Evolutionary conservation across 306 rosid species (phyloP), one percentile per base, ranked within the genome.

Genomic region (Vigna unguiculata): DNA sequence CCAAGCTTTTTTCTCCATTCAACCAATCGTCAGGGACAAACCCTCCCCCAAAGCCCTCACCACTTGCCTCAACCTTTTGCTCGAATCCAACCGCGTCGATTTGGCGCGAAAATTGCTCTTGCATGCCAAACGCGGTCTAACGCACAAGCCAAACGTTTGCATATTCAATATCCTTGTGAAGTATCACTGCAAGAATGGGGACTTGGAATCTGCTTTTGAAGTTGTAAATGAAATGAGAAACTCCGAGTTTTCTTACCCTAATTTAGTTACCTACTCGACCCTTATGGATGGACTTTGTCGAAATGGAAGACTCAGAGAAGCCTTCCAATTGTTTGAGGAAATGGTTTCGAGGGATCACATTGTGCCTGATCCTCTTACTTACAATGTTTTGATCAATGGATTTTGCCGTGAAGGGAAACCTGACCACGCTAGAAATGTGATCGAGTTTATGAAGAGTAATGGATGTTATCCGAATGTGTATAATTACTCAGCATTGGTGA

Each of bases 141-240:
- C 72, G 19, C 66, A 85, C 54, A 86, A 74, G 86, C 96, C 93
- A n/a, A 94, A 94, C 14, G 83, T 88, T 0, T 94, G 97, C 80
- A 82, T 94, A 46, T 91, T 85, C 76, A 94, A 91, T 77, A 94
- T 94, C 68, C 82, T 94, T 60, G 89, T 94, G 63, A 94, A 94
- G 86, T 89, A 90, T 85, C 95, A 94, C 64, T 91, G 97, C 86
- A 91, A 80, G 71, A 87, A 78, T 32, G 90, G 96, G 67, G 88
- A 94, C 84, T 75, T 90, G 76, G 89, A 87, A 16, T 91, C 91
- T 49, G 95, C 97, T 65, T 88, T 94, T 75, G 90, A 87, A 74
- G 91, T 94, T 81, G 86, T 90, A 1, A 59, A 81, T 30, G 92
- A 90, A 86, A 91, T 94, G 98, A 90, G 85, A 70, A 82, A 52